Conservation (phyloP, 2,329 filamentous ascomycete genomes). For the Talaromyces sp. region DNA sequence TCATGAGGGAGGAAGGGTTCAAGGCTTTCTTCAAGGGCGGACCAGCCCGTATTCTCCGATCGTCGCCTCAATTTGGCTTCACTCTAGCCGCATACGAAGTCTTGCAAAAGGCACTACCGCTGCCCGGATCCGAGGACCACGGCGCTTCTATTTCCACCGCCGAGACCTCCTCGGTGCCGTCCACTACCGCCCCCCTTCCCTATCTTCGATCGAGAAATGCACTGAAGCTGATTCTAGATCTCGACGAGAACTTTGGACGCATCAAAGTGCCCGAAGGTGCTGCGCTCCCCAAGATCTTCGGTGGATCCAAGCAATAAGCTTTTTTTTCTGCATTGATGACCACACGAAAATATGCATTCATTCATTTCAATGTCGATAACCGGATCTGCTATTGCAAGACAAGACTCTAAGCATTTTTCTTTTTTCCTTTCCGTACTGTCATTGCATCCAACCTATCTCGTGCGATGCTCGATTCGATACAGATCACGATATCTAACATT, state of each 20-base stretch:
- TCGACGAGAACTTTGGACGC: slow-evolving; percentile 89
- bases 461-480: slow-evolving; percentile 2
- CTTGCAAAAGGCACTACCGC: slow-evolving; percentile 73
- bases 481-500: slow-evolving; percentile 4
- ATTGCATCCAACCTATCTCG: slow-evolving; percentile 4
- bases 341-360: background rate
- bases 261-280: slow-evolving; percentile 54
- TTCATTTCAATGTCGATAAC: slow-evolving; percentile 4
- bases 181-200: slow-evolving; percentile 61
- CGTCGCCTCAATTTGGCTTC: slow-evolving; percentile 96
- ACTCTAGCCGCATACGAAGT: slow-evolving; percentile 94
- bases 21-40: slow-evolving; percentile 98
- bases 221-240: slow-evolving; percentile 88
- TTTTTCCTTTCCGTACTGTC: background rate
- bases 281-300: slow-evolving; percentile 38
- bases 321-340: background rate
- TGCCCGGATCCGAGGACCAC: slow-evolving; percentile 58
- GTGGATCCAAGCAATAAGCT: slow-evolving; percentile 28
- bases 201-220: slow-evolving; percentile 79
- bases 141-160: slow-evolving; percentile 52
- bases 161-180: slow-evolving; percentile 61
- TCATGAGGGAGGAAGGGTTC: slow-evolving; percentile 89
- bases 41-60: slow-evolving; percentile 88
- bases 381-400: background rate
- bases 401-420: background rate